Conservation (phyloP, 2,329 filamentous ascomycete species). For the Xylaria sp. region DNA sequence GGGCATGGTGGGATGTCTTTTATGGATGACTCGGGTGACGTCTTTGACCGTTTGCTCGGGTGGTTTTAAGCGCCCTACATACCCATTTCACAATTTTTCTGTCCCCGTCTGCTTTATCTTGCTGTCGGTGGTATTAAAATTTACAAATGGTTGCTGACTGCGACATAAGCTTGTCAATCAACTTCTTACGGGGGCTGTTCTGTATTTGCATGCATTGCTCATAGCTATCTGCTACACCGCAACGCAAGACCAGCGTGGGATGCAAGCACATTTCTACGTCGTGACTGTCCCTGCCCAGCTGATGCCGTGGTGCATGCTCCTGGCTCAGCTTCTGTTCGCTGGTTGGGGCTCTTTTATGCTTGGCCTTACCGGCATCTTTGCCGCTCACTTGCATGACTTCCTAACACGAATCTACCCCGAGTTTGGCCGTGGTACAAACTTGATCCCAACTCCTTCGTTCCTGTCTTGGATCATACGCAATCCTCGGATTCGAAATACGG, state of each 20-base stretch:
- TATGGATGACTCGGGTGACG: conserved; percentile 74
- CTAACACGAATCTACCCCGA: conserved; percentile 87
- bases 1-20: conserved; percentile 79
- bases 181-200: conserved; percentile 59
- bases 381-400: conserved; percentile 92
- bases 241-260: conserved; percentile 83
- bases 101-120: conserved; percentile 36
- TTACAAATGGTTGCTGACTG: conserved; percentile 41
- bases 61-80: conserved; percentile 74
- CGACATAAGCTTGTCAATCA: conserved; percentile 61
- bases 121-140: conserved; percentile 12
- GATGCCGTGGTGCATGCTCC: conserved; percentile 82
- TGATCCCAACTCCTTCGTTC: conserved; percentile 77
- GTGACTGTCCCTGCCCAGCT: conserved; percentile 84
- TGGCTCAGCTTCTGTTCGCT: conserved; percentile 75
- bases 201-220: conserved; percentile 73
- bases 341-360: conserved; percentile 67
- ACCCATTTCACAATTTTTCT: conserved; percentile 42
- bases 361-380: conserved; percentile 81
- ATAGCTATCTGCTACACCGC: conserved; percentile 86
- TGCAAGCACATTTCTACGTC: conserved; percentile 81
- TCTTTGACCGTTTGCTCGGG: conserved; percentile 63
- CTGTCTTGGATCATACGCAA: conserved; percentile 73
- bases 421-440: conserved; percentile 84
- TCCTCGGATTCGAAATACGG: conserved; percentile 58